Conservation (phyloP, 2,329 filamentous ascomycete species). For the Fusarium verticillioides region DNA sequence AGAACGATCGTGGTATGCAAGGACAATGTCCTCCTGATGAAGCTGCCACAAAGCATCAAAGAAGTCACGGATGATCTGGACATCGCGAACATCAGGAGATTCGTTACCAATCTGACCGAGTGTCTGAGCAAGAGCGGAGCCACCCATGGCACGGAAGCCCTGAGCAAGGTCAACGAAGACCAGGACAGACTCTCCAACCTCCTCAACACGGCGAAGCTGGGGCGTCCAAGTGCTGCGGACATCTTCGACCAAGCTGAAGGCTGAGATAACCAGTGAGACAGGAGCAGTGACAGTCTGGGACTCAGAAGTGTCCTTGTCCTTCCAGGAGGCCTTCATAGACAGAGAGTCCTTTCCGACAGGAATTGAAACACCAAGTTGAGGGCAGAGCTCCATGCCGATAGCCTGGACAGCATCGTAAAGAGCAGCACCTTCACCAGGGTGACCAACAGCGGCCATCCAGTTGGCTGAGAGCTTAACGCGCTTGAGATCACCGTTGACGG, state of each 20-base stretch:
- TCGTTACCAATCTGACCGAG: slow-evolving; percentile 88
- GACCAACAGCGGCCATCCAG: slow-evolving; percentile 98
- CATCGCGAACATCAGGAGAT: slow-evolving; percentile 85
- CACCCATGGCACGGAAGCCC: slow-evolving; percentile 84
- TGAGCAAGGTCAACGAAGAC: slow-evolving; percentile 91
- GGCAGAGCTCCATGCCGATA: slow-evolving; percentile 92
- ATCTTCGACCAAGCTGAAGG: slow-evolving; percentile 86
- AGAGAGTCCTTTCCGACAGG: slow-evolving; percentile 98
- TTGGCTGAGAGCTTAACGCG: slow-evolving; percentile 93
- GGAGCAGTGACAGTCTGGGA: slow-evolving; percentile 90
- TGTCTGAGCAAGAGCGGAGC: slow-evolving; percentile 89
- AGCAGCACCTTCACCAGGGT: slow-evolving; percentile 90
- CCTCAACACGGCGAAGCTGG: slow-evolving; percentile 81
- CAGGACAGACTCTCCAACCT: slow-evolving; percentile 88
- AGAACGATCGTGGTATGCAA: slow-evolving; percentile 94
- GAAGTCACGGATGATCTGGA: slow-evolving; percentile 85
- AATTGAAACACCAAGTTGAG: slow-evolving; percentile 88
- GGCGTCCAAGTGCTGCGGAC: slow-evolving; percentile 94
- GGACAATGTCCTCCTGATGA: slow-evolving; percentile 71
- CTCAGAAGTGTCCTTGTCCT: slow-evolving; percentile 72
- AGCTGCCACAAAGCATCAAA: slow-evolving; percentile 83
- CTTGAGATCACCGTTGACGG: slow-evolving; percentile 69
- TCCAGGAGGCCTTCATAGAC: slow-evolving; percentile 99
- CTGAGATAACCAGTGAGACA: slow-evolving; percentile 89
- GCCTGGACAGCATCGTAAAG: slow-evolving; percentile 94